Conservation (phyloP, 768 basidiomycete species). For the Multifurca ochricompacta region DNA sequence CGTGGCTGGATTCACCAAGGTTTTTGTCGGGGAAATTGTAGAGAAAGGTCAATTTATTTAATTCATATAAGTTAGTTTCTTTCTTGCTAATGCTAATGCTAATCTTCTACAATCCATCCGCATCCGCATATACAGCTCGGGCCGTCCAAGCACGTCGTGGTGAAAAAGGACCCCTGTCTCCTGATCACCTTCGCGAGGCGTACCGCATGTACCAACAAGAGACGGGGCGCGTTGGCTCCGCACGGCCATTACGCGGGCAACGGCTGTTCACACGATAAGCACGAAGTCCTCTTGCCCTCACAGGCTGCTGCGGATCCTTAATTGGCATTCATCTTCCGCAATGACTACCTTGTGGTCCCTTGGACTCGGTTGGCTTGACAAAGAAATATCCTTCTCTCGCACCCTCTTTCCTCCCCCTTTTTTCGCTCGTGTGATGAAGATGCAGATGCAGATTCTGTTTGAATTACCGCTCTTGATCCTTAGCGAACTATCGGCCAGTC, state of each 20-base stretch:
- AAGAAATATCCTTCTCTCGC: not conserved
- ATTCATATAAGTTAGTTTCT: conserved; percentile 15
- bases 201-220: conserved; percentile 78
- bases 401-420: not conserved
- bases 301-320: not conserved
- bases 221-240: conserved; percentile 74
- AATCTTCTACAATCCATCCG: no score
- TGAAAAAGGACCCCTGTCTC: conserved; percentile 73
- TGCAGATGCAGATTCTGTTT: no score
- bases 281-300: not conserved
- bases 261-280: conserved; percentile 45
- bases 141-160: conserved; percentile 63
- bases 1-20: conserved; percentile 83
- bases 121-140: conserved; percentile 44
- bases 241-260: conserved; percentile 60
- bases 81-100: not conserved
- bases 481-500: no score
- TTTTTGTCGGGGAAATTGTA: conserved; percentile 88
- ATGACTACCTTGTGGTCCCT: not conserved
- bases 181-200: conserved; percentile 86
- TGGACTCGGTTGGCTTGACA: not conserved
- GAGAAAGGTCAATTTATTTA: conserved; percentile 85
- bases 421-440: no score
- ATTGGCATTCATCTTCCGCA: not conserved
- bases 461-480: no score